phyloP scores from a whole-genome alignment of 495 filamentous ascomycete genomes.

The Aspergillus ellipticus region DNA sequence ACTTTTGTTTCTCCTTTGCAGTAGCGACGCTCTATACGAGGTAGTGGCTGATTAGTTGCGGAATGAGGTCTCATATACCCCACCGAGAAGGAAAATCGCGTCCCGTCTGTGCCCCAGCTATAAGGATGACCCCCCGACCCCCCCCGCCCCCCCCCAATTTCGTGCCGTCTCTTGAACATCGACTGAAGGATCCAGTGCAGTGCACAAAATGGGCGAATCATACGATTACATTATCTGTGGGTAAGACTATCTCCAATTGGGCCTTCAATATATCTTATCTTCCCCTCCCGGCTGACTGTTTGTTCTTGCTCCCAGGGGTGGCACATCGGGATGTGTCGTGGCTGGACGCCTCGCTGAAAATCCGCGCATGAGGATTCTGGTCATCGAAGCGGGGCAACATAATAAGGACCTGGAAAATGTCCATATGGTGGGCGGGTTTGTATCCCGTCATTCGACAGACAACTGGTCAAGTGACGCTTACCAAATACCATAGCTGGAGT shows the following conservation, averaged over 20 bases:
- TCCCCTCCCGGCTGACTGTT: not conserved
- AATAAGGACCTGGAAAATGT: constrained; percentile 44
- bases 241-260: constrained; percentile 13
- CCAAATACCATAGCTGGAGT: constrained; percentile 27
- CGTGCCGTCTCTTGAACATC: not conserved
- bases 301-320: constrained; percentile 38
- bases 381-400: constrained; percentile 54
- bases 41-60: not conserved
- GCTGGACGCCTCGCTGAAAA: constrained; percentile 61
- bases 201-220: constrained; percentile 6
- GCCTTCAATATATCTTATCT: too few species aligned
- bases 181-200: not conserved
- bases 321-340: constrained; percentile 57
- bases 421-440: constrained; percentile 44
- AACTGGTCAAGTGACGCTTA: not conserved
- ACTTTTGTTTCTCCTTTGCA: not conserved
- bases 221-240: constrained; percentile 39
- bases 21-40: not conserved
- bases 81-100: too few species aligned
- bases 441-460: not conserved
- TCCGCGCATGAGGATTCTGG: constrained; percentile 45
- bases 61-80: not conserved
- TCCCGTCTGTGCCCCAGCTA: too few species aligned
- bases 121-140: too few species aligned
- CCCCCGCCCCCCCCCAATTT: too few species aligned